A percentile compares a stretch with the other conserved stretches of the same genome.
Evolutionary conservation across 805 yeast species (phyloP).

Genomic region (Wilhelminamyces savonicus): DNA sequence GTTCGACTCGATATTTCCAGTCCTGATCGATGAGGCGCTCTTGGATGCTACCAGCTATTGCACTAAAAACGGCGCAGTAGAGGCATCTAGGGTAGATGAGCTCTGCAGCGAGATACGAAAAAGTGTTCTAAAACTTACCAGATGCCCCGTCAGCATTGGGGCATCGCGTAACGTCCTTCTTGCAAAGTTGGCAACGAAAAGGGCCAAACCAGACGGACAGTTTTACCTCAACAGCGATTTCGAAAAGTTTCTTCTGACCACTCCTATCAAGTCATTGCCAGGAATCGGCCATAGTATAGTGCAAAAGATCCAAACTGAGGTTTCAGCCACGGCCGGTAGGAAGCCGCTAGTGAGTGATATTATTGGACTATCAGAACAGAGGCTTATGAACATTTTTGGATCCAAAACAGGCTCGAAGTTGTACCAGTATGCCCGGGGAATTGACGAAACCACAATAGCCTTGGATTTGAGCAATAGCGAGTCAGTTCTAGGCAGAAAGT

Average conservation of each 20-base stretch:
- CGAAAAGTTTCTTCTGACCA: constrained; percentile 26
- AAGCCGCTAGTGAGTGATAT: constrained; percentile 35
- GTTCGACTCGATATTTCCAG: constrained; percentile 59
- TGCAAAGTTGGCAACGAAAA: constrained; percentile 66
- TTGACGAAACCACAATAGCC: constrained; percentile 56
- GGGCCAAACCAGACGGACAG: constrained; percentile 78
- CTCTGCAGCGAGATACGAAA: constrained; percentile 32
- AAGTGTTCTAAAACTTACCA: constrained; percentile 37
- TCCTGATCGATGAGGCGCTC: constrained; percentile 90
- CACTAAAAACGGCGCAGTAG: constrained; percentile 2
- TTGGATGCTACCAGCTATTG: constrained; percentile 47
- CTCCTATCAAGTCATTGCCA: constrained; percentile 42
- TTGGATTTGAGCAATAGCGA: constrained; percentile 43
- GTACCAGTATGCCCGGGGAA: constrained; percentile 55
- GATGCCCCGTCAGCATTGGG: constrained; percentile 76
- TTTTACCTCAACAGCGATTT: constrained; percentile 26
- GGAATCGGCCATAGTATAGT: constrained; percentile 55
- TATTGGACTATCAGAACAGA: constrained; percentile 20
- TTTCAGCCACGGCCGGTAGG: constrained; percentile 8
- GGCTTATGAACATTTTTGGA: constrained; percentile 52
- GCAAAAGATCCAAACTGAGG: constrained; percentile 35
- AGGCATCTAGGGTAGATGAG: constrained; percentile 5
- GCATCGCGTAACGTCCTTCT: constrained; percentile 65
- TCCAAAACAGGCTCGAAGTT: constrained; percentile 63
- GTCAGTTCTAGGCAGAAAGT: constrained; percentile 49